A percentile compares a stretch with the other conserved stretches of the same genome.
Evolutionary conservation across 495 filamentous ascomycete species (phyloP).

Genomic region (Lichina pygmaea): DNA sequence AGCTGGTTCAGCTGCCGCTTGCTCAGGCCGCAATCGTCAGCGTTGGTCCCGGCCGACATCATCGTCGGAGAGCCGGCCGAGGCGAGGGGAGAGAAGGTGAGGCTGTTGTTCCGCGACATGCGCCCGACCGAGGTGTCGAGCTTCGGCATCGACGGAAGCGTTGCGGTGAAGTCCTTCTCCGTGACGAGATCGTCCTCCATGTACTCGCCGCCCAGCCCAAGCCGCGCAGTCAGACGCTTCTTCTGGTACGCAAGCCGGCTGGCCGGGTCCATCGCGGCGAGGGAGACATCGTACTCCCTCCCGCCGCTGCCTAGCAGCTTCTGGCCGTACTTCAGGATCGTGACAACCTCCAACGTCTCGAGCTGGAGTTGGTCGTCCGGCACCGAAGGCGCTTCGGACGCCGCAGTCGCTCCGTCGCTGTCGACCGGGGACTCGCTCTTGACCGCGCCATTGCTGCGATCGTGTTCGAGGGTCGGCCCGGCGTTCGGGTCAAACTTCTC

Average conservation of each 20-base stretch:
- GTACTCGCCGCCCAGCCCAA: conserved; percentile 67
- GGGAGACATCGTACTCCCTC: conserved; percentile 56
- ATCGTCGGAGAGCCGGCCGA: conserved; percentile 20
- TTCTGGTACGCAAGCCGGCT: conserved; percentile 63
- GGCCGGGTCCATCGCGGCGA: conserved; percentile 58
- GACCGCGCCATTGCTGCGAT: conserved; percentile 6
- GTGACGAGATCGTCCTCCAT: conserved; percentile 57
- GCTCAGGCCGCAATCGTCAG: conserved; percentile 51
- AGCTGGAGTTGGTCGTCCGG: conserved; percentile 38
- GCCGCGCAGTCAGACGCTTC: conserved; percentile 53
- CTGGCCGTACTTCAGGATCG: conserved; percentile 58
- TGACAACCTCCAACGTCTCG: conserved; percentile 46
- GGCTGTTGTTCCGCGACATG: conserved; percentile 17
- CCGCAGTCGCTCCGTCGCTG: too few species aligned
- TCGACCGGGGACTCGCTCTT: conserved; percentile 9
- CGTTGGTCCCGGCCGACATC: conserved; percentile 16
- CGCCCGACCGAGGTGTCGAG: conserved; percentile 13
- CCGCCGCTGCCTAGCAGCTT: conserved; percentile 55
- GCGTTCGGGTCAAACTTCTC: conserved; percentile 69
- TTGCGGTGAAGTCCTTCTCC: conserved; percentile 27
- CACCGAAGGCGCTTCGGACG: conserved; percentile 3
- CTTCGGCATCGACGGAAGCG: conserved; percentile 5
- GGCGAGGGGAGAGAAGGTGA: conserved; percentile 14
- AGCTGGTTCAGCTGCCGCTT: conserved; percentile 79
- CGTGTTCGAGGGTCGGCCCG: not conserved